Conservation (phyloP, 2,329 filamentous ascomycete genomes). For the Aspergillus terreus region DNA sequence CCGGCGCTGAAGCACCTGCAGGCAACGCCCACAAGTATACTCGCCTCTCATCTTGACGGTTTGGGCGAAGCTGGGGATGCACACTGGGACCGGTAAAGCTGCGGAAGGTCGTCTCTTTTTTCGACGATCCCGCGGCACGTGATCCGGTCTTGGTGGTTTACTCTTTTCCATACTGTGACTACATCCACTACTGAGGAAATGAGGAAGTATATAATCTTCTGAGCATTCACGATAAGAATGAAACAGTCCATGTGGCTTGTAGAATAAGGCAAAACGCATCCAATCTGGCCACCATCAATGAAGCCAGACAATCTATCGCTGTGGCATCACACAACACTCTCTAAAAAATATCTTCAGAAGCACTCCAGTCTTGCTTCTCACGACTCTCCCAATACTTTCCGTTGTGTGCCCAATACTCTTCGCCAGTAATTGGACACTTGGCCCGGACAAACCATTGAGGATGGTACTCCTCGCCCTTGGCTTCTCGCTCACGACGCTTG, state of each 20-base stretch:
- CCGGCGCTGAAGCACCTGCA: slow-evolving; percentile 33
- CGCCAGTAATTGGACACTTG: slow-evolving; percentile 73
- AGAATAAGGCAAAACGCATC: neutral
- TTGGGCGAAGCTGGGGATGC: neutral
- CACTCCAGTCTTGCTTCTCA: slow-evolving; percentile 64
- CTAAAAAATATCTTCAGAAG: slow-evolving; percentile 69
- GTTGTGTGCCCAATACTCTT: slow-evolving; percentile 86
- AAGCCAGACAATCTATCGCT: slow-evolving; percentile 22
- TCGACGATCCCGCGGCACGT: slow-evolving; percentile 4
- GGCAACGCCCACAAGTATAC: slow-evolving; percentile 39
- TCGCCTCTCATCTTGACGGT: slow-evolving; percentile 33
- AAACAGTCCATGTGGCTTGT: no score
- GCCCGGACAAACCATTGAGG: slow-evolving; percentile 81
- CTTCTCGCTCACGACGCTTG: slow-evolving; percentile 68
- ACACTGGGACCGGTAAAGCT: neutral
- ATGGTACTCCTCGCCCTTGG: slow-evolving; percentile 72
- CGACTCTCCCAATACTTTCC: slow-evolving; percentile 78
- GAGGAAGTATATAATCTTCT: no score
- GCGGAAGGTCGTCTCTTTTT: neutral
- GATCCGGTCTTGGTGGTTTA: neutral
- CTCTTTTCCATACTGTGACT: no score
- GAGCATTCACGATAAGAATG: no score
- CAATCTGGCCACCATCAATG: neutral
- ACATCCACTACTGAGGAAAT: no score
- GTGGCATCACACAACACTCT: neutral